Percentiles rank a stretch among this genome's conserved stretches.
Conservation (phyloP, 2,329 filamentous ascomycete species). For the Calonectria pseudoturangicola region DNA sequence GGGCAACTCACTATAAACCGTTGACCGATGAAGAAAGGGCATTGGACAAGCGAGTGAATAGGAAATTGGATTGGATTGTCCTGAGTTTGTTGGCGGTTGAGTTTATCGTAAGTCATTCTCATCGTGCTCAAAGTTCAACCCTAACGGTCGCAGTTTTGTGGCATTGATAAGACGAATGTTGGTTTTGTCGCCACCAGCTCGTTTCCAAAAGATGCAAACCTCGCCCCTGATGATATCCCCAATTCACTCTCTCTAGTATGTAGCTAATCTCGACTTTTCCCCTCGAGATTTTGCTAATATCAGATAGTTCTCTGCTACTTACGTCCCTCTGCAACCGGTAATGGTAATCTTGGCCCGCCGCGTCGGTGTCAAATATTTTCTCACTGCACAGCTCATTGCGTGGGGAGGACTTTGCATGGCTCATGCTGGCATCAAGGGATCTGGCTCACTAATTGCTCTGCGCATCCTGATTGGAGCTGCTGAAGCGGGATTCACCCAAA, state of each 20-base stretch:
- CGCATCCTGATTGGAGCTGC: conserved; percentile 3
- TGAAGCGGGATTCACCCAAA: conserved; percentile 7
- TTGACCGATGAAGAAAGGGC: conserved; percentile 1
- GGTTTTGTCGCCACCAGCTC: conserved; percentile 8
- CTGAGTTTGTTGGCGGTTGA: conserved; percentile 12
- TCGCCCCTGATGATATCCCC: conserved; percentile 11
- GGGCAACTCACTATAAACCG: conserved; percentile 9
- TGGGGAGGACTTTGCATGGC: conserved; percentile 20
- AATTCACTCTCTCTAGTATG: conserved; percentile 18
- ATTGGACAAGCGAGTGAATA: conserved; percentile 8
- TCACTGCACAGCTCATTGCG: conserved; percentile 1
- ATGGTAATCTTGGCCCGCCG: conserved; percentile 15
- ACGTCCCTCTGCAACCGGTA: conserved; percentile 10
- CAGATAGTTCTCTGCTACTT: neutral
- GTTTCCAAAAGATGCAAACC: conserved; percentile 8
- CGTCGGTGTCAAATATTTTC: conserved; percentile 9
- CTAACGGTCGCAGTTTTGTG: neutral
- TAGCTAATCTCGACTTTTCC: neutral
- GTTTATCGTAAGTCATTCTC: conserved; percentile 5
- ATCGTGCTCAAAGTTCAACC: neutral
- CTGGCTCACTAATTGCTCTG: conserved; percentile 9
- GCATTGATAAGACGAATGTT: conserved; percentile 12
- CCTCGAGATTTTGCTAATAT: neutral
- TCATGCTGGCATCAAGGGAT: conserved; percentile 10
- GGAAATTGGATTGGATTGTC: conserved; percentile 13